A percentile compares a stretch with the other conserved stretches of the same genome.
Conservation (phyloP, 768 basidiomycete genomes). For the Mycena venus region DNA sequence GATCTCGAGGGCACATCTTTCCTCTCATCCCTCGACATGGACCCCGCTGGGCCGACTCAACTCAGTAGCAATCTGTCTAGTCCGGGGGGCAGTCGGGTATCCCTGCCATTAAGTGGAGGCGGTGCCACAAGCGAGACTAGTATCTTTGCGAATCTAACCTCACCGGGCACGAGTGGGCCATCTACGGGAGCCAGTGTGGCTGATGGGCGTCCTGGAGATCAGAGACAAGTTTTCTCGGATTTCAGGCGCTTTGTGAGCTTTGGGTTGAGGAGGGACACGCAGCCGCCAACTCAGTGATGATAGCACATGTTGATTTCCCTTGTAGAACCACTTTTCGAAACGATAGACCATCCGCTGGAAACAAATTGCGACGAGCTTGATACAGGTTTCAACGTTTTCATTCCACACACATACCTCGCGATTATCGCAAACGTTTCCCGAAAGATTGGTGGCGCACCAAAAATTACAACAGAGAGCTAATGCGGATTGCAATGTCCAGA, state of each 20-base stretch:
- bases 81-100: constrained; percentile 74
- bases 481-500: no score
- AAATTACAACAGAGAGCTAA: no score
- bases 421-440: no score
- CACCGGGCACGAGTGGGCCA: constrained; percentile 75
- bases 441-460: no score
- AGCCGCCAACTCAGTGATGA: constrained; percentile 14
- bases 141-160: constrained; percentile 68
- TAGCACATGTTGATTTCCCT: background rate
- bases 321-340: background rate
- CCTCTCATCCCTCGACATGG: constrained; percentile 96
- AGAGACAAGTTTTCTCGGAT: constrained; percentile 88
- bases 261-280: constrained; percentile 81
- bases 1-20: constrained; percentile 94
- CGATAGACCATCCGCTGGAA: background rate
- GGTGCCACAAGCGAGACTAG: constrained; percentile 58
- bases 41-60: constrained; percentile 71
- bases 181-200: constrained; percentile 69
- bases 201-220: constrained; percentile 57
- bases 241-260: constrained; percentile 92
- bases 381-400: no score
- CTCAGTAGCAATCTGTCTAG: constrained; percentile 69
- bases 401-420: no score
- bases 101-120: constrained; percentile 56
- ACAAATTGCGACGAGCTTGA: no score